phyloP scores from a whole-genome alignment of 2,329 filamentous ascomycete species.

The Scedosporium minutisporum region DNA sequence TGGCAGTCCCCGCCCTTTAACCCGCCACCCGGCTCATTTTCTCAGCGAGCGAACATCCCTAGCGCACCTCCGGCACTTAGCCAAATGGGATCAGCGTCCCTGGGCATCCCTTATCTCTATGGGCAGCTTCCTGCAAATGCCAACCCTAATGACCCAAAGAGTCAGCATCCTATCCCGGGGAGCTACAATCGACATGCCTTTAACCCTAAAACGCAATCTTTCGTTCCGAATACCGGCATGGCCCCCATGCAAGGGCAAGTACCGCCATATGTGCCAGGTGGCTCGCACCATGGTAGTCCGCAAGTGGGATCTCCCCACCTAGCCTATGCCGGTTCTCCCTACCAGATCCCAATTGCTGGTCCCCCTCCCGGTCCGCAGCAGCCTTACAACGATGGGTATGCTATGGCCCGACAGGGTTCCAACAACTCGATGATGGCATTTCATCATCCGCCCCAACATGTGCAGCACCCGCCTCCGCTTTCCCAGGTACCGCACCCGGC shows the following conservation, averaged over 20 bases:
- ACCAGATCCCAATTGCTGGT: slow-evolving; percentile 28
- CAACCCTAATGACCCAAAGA: slow-evolving; percentile 59
- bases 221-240: slow-evolving; percentile 54
- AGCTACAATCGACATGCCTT: slow-evolving; percentile 79
- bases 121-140: slow-evolving; percentile 65
- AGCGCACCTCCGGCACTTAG: neutral
- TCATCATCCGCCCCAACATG: slow-evolving; percentile 28
- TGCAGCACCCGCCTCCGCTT: neutral
- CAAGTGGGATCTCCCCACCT: slow-evolving; percentile 43
- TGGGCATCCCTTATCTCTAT: slow-evolving; percentile 57
- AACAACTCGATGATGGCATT: slow-evolving; percentile 42
- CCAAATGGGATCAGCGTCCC: slow-evolving; percentile 11
- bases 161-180: slow-evolving; percentile 65
- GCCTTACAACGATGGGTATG: slow-evolving; percentile 39
- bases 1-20: slow-evolving; percentile 27
- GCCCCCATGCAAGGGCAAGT: slow-evolving; percentile 39
- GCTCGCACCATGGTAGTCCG: slow-evolving; percentile 42
- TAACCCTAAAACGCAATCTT: slow-evolving; percentile 89
- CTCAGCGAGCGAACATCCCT: slow-evolving; percentile 13
- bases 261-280: slow-evolving; percentile 36
- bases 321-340: slow-evolving; percentile 31
- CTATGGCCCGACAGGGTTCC: slow-evolving; percentile 47
- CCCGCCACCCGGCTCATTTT: slow-evolving; percentile 18
- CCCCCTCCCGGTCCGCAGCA: slow-evolving; percentile 18
- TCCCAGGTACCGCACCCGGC: slow-evolving; percentile 9